A percentile compares a stretch with the other conserved stretches of the same genome.
Evolutionary conservation across 2,329 filamentous ascomycete species (phyloP).

Genomic region (Fusarium buharicum): DNA sequence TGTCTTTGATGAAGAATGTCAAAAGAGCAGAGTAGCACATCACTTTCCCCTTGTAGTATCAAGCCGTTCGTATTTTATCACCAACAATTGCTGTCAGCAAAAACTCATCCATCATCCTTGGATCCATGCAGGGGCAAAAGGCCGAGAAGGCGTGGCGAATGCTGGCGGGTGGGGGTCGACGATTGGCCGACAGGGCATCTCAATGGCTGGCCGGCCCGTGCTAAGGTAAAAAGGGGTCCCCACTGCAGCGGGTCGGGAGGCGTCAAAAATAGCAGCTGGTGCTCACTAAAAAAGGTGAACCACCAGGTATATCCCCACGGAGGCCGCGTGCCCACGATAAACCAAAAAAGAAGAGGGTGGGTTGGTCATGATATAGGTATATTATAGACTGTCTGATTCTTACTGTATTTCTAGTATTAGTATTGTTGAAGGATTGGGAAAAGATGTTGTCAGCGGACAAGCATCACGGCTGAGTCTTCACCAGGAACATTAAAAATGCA

Average conservation of each 20-base stretch:
- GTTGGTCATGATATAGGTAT: too few species aligned
- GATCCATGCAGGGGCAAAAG: constrained; percentile 33
- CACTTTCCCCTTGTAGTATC: constrained; percentile 34
- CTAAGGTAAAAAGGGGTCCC: constrained; percentile 19
- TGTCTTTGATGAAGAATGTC: constrained; percentile 7
- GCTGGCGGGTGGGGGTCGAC: constrained; percentile 9
- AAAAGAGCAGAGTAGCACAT: constrained; percentile 13
- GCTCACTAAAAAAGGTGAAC: not conserved
- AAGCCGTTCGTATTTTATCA: constrained; percentile 29
- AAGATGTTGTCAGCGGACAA: not conserved
- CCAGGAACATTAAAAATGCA: too few species aligned
- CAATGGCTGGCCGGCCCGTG: constrained; percentile 13
- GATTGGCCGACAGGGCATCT: constrained; percentile 26
- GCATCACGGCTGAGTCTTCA: too few species aligned
- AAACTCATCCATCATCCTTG: not conserved
- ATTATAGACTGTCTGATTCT: too few species aligned
- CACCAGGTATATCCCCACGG: constrained; percentile 23
- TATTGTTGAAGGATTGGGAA: too few species aligned
- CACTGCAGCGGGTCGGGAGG: constrained; percentile 33
- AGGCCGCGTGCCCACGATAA: constrained; percentile 31
- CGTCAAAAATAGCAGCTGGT: constrained; percentile 45
- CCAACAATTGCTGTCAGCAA: not conserved
- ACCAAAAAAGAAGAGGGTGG: not conserved
- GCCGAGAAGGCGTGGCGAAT: constrained; percentile 24
- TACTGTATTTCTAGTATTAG: too few species aligned